A percentile compares a stretch with the other conserved stretches of the same genome.
Evolutionary conservation across 2,329 filamentous ascomycete species (phyloP).

Genomic region (Diplodia corticola): DNA sequence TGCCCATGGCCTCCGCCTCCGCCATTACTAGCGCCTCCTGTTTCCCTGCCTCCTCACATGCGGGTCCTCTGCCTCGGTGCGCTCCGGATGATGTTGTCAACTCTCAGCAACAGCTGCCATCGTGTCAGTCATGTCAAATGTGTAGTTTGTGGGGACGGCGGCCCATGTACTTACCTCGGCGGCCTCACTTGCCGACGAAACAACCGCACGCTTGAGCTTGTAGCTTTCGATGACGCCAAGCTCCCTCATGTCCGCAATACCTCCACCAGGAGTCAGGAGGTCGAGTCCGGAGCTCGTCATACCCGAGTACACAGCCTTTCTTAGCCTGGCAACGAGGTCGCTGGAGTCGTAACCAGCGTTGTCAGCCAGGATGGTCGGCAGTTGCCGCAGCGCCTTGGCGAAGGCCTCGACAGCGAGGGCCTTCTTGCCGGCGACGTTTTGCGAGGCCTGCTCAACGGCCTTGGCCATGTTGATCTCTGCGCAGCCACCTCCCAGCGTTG

Average conservation of each 20-base stretch:
- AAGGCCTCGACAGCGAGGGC: constrained; percentile 91
- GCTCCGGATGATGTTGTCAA: constrained; percentile 96
- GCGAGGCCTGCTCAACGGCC: constrained; percentile 89
- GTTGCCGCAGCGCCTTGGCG: constrained; percentile 81
- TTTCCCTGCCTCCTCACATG: constrained; percentile 52
- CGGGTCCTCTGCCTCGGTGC: constrained; percentile 82
- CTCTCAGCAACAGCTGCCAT: constrained; percentile 76
- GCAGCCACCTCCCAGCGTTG: constrained; percentile 91
- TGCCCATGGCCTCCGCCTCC: background rate
- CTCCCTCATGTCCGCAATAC: constrained; percentile 93
- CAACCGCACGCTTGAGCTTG: constrained; percentile 97
- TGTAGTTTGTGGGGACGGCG: background rate
- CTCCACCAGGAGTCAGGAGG: constrained; percentile 82
- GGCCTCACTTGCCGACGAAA: constrained; percentile 92
- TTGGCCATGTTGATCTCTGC: constrained; percentile 99
- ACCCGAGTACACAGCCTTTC: constrained; percentile 93
- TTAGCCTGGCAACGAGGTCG: constrained; percentile 85
- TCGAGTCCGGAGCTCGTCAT: constrained; percentile 91
- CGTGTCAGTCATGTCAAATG: constrained; percentile 33
- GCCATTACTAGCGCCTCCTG: background rate
- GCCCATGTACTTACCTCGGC: constrained; percentile 70
- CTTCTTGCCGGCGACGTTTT: constrained; percentile 95
- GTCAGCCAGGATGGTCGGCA: constrained; percentile 95
- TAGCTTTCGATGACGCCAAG: constrained; percentile 95
- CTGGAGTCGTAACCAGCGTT: constrained; percentile 96